Evolutionary conservation across 2,329 filamentous ascomycete species (phyloP), one percentile per base, ranked within the genome.

Genomic region (Aspergillaceae sp.): DNA sequence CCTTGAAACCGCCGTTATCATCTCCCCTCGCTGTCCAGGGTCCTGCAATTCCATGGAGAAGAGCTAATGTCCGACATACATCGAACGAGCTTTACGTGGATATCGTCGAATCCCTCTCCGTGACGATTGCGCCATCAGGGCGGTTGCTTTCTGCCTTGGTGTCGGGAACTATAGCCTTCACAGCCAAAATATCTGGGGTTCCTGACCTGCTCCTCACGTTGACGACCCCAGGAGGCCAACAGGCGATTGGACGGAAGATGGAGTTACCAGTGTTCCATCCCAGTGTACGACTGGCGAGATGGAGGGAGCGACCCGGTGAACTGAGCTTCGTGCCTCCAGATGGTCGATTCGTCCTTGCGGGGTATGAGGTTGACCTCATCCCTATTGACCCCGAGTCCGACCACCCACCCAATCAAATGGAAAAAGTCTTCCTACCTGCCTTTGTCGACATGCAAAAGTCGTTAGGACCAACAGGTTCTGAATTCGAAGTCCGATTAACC

Each of bases 41-140:
- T 54, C 75, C 63, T 48, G 74, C 80, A 2, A 80, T 97, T 36
- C 90, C 90, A 1, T 98, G 92, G 92, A 80, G 92, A 51, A 78
- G 89, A 50, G 82, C 87, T 35, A 95, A 95, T 59, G 92, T 98
- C 44, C 79, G 90, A 10, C 92, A 98, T 66, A 97, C 91, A 3
- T 94, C 87, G 46, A 98, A 97, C 67, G 92, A 98, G 67, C 76
- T 98, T 55, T 97, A 97, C 64, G 91, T 95, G 47, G 92, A 98
- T 64, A 82, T 98, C 8, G 82, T 98, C 50, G 92, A 98, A 71
- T 88, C 87, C 1, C 74, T 98, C 0, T 80, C 83, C 1, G 87
- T 96, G 36, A 95, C 86, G 0, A 77, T 97, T 37, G 89, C 92
- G 0, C 92, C 92, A 0, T 96, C 90, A 0, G 92, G 92, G 4